A percentile compares a stretch with the other conserved stretches of the same genome.
phyloP scores from a whole-genome alignment of 495 filamentous ascomycete species.

The Talaromyces stipitatus region DNA sequence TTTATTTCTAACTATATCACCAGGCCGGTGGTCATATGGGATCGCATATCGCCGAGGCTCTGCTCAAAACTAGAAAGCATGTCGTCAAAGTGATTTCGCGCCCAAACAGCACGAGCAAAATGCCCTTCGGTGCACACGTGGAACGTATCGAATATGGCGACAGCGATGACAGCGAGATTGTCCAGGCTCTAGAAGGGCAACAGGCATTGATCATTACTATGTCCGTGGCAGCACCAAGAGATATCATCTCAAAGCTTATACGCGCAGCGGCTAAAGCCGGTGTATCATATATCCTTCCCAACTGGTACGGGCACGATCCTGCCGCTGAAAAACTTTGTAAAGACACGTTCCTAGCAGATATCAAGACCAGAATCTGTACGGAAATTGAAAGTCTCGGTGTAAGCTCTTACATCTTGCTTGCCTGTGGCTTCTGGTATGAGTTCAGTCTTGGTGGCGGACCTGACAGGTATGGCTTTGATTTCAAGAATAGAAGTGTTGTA shows the following conservation, averaged over 20 bases:
- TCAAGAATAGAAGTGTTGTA: slow-evolving; percentile 23
- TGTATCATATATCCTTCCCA: slow-evolving; percentile 55
- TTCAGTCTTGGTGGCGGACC: slow-evolving; percentile 26
- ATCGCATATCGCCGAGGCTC: slow-evolving; percentile 38
- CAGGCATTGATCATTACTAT: slow-evolving; percentile 55
- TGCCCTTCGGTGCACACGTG: slow-evolving; percentile 34
- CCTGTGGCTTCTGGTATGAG: slow-evolving; percentile 48
- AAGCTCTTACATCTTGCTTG: slow-evolving; percentile 41
- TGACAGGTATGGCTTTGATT: slow-evolving; percentile 38
- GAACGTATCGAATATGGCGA: slow-evolving; percentile 41
- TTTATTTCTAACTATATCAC: neutral
- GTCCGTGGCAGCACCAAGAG: slow-evolving; percentile 23
- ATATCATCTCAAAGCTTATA: slow-evolving; percentile 41
- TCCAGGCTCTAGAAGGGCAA: slow-evolving; percentile 40
- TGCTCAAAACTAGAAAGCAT: slow-evolving; percentile 43
- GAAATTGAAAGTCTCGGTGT: slow-evolving; percentile 37
- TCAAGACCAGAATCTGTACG: slow-evolving; percentile 5
- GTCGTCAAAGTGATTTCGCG: slow-evolving; percentile 46
- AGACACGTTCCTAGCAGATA: slow-evolving; percentile 19
- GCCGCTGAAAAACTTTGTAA: slow-evolving; percentile 23
- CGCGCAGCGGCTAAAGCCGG: slow-evolving; percentile 53
- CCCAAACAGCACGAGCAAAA: slow-evolving; percentile 23
- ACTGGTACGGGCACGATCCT: slow-evolving; percentile 42
- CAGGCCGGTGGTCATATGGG: slow-evolving; percentile 48
- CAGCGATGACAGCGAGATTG: slow-evolving; percentile 23